phyloP scores from a whole-genome alignment of 495 filamentous ascomycete species.

The Penicillium odoratum region DNA sequence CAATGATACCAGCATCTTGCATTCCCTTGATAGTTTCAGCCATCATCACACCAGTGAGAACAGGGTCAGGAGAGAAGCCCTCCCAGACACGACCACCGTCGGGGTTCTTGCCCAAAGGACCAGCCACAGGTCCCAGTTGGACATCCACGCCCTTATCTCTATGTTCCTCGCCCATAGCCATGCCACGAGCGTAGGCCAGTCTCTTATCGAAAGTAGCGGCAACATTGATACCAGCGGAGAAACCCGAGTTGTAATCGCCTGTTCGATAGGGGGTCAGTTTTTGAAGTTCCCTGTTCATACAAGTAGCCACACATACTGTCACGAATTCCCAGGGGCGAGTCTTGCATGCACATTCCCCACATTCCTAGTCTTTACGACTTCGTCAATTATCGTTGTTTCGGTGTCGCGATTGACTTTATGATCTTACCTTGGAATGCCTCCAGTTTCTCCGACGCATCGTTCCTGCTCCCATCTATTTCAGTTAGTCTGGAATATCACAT shows the following conservation, averaged over 20 bases:
- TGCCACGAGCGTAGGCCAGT: slow-evolving; percentile 72
- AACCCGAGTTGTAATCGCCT: slow-evolving; percentile 78
- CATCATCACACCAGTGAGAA: slow-evolving; percentile 72
- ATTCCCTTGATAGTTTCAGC: slow-evolving; percentile 76
- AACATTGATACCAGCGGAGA: slow-evolving; percentile 77
- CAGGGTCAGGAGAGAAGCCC: slow-evolving; percentile 68
- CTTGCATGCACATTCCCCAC: slow-evolving; percentile 81
- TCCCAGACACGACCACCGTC: slow-evolving; percentile 90
- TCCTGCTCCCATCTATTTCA: slow-evolving; percentile 66
- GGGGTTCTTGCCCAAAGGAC: slow-evolving; percentile 73
- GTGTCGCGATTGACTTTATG: not conserved
- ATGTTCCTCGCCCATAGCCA: slow-evolving; percentile 79
- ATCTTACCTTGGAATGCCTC: slow-evolving; percentile 41
- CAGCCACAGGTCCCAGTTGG: slow-evolving; percentile 85
- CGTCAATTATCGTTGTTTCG: slow-evolving; percentile 8
- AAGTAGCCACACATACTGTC: slow-evolving; percentile 50
- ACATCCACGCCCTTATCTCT: slow-evolving; percentile 83
- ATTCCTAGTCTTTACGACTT: slow-evolving; percentile 66
- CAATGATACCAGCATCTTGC: slow-evolving; percentile 78
- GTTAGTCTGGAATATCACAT: not conserved
- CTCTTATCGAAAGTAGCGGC: slow-evolving; percentile 76
- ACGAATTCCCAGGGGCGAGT: slow-evolving; percentile 84
- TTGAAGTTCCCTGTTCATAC: not conserved
- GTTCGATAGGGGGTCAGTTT: slow-evolving; percentile 9
- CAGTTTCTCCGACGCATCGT: slow-evolving; percentile 75